Evolutionary conservation across 345 rosid genomes (phyloP), one percentile per base, ranked within the genome.

Genomic region (Aegle marmelos): DNA sequence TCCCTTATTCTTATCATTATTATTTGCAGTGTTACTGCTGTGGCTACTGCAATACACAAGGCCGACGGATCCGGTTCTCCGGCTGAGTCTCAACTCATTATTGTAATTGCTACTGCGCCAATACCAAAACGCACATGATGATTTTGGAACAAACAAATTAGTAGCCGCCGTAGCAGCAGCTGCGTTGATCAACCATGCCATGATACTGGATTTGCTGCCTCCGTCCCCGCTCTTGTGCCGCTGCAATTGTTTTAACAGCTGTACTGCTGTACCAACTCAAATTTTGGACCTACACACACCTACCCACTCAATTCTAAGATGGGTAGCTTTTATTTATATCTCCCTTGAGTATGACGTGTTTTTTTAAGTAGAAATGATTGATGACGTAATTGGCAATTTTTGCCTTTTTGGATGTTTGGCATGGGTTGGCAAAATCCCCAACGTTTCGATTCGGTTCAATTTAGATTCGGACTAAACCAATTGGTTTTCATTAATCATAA

Each of bases 1-100:
- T 11, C 83, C 86, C 31, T 85, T 90, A 72, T 88, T 90, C 82
- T 86, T 89, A 21, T 80, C 81, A 45, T 50, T 39, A 39, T 28
- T 75, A 28, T 36, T 73, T 9, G 63, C 80, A 62, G 63, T 64
- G 59, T 82, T 81, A 65, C 59, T 75, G 63, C 81, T 77, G 79
- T 75, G 78, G 81, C 82, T 77, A 67, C 82, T 70, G 73, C 82
- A 77, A 72, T 68, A 72, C 28, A 74, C 78, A 6, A 66, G 31
- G 27, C 85, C 68, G 27, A 17, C 19, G 21, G 72, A 82, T 71
- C 76, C 78, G 24, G 45, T 74, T 75, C 69, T 36, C 45, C 54
- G n/a, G 22, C 58, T 45, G 24, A 33, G 9, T 50, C 71, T 30
- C 28, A 74, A 10, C 14, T 62, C 59, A 22, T 50, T 74, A 58